phyloP scores from a whole-genome alignment of 805 yeast genomes.

The Lachancea fermentati region DNA sequence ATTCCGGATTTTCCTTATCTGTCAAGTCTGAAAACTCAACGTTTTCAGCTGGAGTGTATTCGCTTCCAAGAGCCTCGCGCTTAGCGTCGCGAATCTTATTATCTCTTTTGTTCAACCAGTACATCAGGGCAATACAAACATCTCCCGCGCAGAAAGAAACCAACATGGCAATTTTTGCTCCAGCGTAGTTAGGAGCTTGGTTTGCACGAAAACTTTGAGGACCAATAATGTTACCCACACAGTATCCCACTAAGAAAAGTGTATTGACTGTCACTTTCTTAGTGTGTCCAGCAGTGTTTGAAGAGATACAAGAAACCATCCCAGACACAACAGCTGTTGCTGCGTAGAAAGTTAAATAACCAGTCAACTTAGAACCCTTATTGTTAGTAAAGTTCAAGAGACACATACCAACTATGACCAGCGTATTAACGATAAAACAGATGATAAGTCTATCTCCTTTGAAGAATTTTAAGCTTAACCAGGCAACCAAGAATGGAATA shows the following conservation, averaged over 20 bases:
- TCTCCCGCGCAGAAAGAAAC: slow-evolving; percentile 4
- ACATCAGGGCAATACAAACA: slow-evolving; percentile 3
- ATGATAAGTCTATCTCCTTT: slow-evolving; percentile 6
- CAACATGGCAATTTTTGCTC: slow-evolving; percentile 30
- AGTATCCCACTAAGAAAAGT: slow-evolving; percentile 2
- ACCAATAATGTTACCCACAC: slow-evolving; percentile 32
- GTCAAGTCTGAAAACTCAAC: slow-evolving; percentile 38
- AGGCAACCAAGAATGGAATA: slow-evolving; percentile 9
- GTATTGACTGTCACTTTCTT: slow-evolving; percentile 3
- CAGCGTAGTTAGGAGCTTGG: slow-evolving; percentile 42
- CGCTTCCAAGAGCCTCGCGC: slow-evolving; percentile 11
- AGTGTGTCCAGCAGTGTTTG: slow-evolving; percentile 44
- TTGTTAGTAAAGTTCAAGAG: slow-evolving; percentile 29
- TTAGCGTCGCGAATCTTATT: slow-evolving; percentile 5
- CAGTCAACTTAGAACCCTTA: slow-evolving; percentile 23
- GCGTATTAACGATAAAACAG: slow-evolving; percentile 3
- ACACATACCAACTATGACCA: slow-evolving; percentile 19
- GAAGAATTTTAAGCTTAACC: slow-evolving; percentile 3
- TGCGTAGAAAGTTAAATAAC: slow-evolving; percentile 12
- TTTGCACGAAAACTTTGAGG: slow-evolving; percentile 42
- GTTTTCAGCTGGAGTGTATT: slow-evolving; percentile 22
- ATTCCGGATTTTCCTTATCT: slow-evolving; percentile 38
- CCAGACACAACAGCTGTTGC: slow-evolving; percentile 5
- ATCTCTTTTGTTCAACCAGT: slow-evolving; percentile 5
- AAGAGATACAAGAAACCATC: slow-evolving; percentile 6